Evolutionary conservation across 768 basidiomycete genomes (phyloP), one percentile per base, ranked within the genome.

Genomic region (Termitomyces bulborhizus): DNA sequence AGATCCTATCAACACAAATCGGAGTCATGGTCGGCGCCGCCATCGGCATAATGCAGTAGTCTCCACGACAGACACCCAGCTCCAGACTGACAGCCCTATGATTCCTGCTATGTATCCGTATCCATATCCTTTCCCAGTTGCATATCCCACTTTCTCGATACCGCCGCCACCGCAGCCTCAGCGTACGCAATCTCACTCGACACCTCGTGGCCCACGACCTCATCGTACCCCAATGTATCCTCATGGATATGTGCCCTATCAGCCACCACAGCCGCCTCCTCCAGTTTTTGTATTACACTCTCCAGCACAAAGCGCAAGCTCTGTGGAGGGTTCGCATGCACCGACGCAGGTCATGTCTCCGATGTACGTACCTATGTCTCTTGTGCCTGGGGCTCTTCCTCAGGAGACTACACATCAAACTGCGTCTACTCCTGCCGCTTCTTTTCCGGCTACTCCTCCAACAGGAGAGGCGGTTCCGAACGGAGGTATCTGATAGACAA

Each of bases 91-190:
- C 7, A 65, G 61, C 47, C 60, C 68, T 4, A 61, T 70, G 36
- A 62, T 70, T 0, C 62, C 70, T 1, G 57, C 67, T 9, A 63
- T 69, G 1, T 74, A 71, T 55, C 70, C 73, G 1, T 71, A 66
- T 52, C 63, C 69, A 0, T 71, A 69, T 54, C 65, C 68, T 7
- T 62, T 64, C 44, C 66, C 66, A 13, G 63, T 66, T 32, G 53
- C 62, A 8, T 71, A 66, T 43, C 64, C 65, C 16, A 52, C 65
- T 11, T 62, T 56, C 34, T 50, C 52, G 21, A 31, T 51, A 36
- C 54, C 52, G 9, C 18, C 51, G 7, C 51, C 51, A 18, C 27
- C 21, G 15, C 58, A 47, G 11, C 57, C 59, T 42, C 58, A 49
- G 18, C 58, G 24, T 24, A 43, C 31, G 51, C 48, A 53, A 29